Evolutionary conservation across 306 rosid genomes (phyloP).

Genomic region (Senna siamea): DNA sequence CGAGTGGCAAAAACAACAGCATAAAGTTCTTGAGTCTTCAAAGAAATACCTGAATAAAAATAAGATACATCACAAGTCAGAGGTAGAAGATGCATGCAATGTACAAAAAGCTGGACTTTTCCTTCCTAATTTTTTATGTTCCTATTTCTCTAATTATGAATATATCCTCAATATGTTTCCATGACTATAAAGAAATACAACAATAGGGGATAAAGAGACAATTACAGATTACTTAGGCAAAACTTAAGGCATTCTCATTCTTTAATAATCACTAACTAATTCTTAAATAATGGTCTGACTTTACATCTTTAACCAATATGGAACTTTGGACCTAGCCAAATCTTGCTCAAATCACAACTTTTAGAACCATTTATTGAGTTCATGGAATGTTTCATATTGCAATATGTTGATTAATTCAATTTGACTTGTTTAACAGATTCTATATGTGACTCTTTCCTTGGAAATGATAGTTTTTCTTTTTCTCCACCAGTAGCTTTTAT

Average conservation of each 20-base stretch:
- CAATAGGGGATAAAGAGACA: slow-evolving; percentile 12
- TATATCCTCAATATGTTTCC: slow-evolving; percentile 1
- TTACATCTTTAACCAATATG: background rate
- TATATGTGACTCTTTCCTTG: background rate
- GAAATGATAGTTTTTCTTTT: background rate
- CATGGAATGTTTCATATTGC: slow-evolving; percentile 1
- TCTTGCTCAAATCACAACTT: slow-evolving; percentile 14
- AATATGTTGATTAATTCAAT: background rate
- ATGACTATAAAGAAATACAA: background rate
- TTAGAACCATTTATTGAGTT: background rate
- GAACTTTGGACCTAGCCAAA: slow-evolving; percentile 10
- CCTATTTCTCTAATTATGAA: slow-evolving; percentile 11
- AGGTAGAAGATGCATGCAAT: background rate
- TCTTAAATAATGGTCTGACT: slow-evolving; percentile 6
- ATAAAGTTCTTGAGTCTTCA: slow-evolving; percentile 94
- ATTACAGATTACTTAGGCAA: background rate
- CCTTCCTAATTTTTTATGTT: background rate
- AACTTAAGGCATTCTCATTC: slow-evolving; percentile 18
- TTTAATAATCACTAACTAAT: background rate
- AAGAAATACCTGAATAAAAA: slow-evolving; percentile 66
- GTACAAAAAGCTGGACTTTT: background rate
- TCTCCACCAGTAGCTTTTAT: background rate
- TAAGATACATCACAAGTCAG: slow-evolving; percentile 33
- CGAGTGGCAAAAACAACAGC: slow-evolving; percentile 81
- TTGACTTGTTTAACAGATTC: background rate